Base-by-base conservation (phyloP, 768 basidiomycete species). In the Suillus weaverae region DNA sequence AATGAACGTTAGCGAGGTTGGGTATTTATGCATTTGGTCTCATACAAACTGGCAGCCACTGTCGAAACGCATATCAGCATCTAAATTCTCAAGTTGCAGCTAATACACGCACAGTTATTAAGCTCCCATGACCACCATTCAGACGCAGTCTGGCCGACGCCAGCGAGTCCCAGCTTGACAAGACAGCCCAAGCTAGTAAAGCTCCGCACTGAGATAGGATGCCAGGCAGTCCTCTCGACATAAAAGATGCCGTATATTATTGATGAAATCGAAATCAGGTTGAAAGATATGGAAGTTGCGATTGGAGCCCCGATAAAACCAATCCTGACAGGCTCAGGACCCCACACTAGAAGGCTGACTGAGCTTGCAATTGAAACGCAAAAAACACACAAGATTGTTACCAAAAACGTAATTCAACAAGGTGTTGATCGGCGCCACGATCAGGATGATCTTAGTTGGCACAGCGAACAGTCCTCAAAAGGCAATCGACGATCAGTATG, bases 111-210 rank as follows among this genome's bases (percentile, higher is more conserved):
- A 76, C 75, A 78, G 30, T 88, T 89, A 38, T 91, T 77, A 7
- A 94, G 83, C 77, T 97, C 95, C 97, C 97, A 97, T 44, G 91
- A 89, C 95, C 96, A 98, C 97, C 96, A 99, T 76, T 97, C 97
- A 4, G 87, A 88, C 1, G 92, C 93, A 4, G 86, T 89, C 74
- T 95, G 94, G 0, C 88, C 62, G 26, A 94, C 86, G 11, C 97
- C 95, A 11, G 92, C 91, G 4, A 96, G 70, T 0, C 96, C 94
- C 0, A 99, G 82, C 50, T 85, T 86, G 6, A 89, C 80, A 48
- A 98, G 75, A 9, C 91, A 76, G 1, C 89, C 86, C 22, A 95
- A 82, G 62, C 81, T 83, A 3, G 84, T 86, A 74, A 95, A 91
- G 70, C 86, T 85, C 9, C 86, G 81, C 53, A 81, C 75, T 0